These are phyloP conservation scores for Aspergillus puulaauensis DNA, from an alignment of 2,329 filamentous ascomycete species.

Conservation along the genomic window DNA sequence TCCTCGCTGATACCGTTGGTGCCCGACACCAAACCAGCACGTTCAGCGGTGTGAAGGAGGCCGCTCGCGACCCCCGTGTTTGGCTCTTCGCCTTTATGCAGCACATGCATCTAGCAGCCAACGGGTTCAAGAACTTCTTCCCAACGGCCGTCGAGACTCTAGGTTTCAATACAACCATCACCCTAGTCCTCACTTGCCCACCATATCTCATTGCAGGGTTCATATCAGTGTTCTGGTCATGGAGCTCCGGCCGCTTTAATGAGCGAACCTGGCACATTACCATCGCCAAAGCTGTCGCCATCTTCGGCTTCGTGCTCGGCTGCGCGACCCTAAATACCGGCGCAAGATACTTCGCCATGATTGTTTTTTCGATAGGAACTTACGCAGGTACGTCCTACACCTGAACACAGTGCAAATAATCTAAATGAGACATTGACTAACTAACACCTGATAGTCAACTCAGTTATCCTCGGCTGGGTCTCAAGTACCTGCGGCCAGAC, in stretches of 20 bases:
- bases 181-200: conserved; percentile 47
- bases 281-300: conserved; percentile 23
- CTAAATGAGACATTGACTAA: not conserved
- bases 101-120: conserved; percentile 47
- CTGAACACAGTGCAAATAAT: no score
- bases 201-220: conserved; percentile 53
- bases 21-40: conserved; percentile 42
- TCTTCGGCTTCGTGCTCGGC: conserved; percentile 31
- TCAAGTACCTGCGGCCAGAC: conserved; percentile 44
- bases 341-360: conserved; percentile 33
- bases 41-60: conserved; percentile 38
- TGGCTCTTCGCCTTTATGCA: conserved; percentile 48
- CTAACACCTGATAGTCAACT: conserved; percentile 31
- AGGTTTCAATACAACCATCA: conserved; percentile 47
- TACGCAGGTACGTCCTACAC: conserved; percentile 20
- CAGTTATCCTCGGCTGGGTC: conserved; percentile 45
- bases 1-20: conserved; percentile 48
- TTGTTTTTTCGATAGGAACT: conserved; percentile 32
- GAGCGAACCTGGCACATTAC: conserved; percentile 36
- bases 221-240: conserved; percentile 49
- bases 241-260: conserved; percentile 49
- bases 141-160: conserved; percentile 48
- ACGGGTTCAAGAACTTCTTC: conserved; percentile 48
- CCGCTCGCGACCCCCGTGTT: conserved; percentile 32
- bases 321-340: conserved; percentile 30